phyloP scores from a whole-genome alignment of 1,284 basidiomycete genomes.

The Fistulinella cinereoalba region DNA sequence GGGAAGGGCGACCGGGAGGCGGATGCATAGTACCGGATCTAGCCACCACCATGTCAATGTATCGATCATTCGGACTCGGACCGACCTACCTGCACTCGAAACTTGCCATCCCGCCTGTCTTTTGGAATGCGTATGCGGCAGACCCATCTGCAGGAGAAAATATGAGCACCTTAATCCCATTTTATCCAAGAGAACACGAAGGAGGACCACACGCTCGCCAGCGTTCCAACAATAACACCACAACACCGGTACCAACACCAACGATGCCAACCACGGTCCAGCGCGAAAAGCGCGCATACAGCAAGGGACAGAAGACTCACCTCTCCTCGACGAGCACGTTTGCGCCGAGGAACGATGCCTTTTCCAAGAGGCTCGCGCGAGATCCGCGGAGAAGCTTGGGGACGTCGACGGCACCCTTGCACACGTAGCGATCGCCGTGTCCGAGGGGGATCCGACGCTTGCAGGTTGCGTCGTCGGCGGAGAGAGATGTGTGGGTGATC shows the following conservation, averaged over 20 bases:
- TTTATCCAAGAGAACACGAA: neutral
- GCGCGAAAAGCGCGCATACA: neutral
- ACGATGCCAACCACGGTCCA: neutral
- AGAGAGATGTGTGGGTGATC: too few relatives aligned
- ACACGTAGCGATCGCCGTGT: constrained; percentile 53
- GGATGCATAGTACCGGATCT: constrained; percentile 61
- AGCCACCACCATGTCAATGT: neutral
- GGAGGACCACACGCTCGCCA: neutral
- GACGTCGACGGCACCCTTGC: constrained; percentile 62
- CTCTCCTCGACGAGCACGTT: constrained; percentile 66
- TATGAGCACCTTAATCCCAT: constrained; percentile 3
- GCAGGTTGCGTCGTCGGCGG: constrained; percentile 33
- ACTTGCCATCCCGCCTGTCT: constrained; percentile 46
- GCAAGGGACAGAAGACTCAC: constrained; percentile 40
- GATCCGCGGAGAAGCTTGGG: constrained; percentile 53
- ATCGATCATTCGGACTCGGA: neutral
- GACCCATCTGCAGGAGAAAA: constrained; percentile 48
- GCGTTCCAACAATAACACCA: neutral
- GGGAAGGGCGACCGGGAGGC: constrained; percentile 44
- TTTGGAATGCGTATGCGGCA: constrained; percentile 58
- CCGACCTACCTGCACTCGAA: constrained; percentile 48
- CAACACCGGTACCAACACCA: neutral
- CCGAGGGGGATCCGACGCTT: constrained; percentile 42
- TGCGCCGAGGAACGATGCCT: constrained; percentile 50
- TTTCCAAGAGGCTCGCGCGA: constrained; percentile 50